Evolutionary conservation across 2,329 filamentous ascomycete species (phyloP).

Genomic region (Ophiocordyceps unilateralis): DNA sequence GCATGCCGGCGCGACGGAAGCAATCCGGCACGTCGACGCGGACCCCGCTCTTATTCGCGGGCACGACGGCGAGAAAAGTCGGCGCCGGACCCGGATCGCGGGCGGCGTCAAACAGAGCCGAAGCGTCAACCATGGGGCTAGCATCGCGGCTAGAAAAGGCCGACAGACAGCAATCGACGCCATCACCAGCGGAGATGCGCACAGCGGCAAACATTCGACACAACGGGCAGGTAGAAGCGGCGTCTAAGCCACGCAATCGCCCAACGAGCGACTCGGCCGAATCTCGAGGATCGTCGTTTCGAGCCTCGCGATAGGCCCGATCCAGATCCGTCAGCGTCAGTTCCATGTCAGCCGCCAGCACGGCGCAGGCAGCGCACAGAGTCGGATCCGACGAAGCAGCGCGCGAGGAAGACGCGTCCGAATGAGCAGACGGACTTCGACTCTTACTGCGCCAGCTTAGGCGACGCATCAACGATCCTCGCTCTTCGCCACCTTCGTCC

Average conservation of each 20-base stretch:
- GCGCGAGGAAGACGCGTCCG: conserved; percentile 7
- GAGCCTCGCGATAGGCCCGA: conserved; percentile 9
- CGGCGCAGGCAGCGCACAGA: conserved; percentile 13
- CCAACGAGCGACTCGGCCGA: conserved; percentile 13
- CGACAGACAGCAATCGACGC: conserved; percentile 14
- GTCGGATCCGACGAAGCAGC: conserved; percentile 8
- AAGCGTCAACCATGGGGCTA: conserved; percentile 15
- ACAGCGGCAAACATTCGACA: conserved; percentile 17
- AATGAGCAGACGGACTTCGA: conserved; percentile 17
- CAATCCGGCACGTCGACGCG: conserved; percentile 12
- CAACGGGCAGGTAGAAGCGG: conserved; percentile 15
- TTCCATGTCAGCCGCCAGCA: conserved; percentile 16
- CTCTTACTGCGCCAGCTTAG: conserved; percentile 17
- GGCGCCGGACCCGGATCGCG: conserved; percentile 13
- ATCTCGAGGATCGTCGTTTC: conserved; percentile 15
- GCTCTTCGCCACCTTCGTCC: conserved; percentile 11
- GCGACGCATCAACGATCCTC: conserved; percentile 16
- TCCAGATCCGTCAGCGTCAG: conserved; percentile 15
- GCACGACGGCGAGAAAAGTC: conserved; percentile 15
- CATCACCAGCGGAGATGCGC: conserved; percentile 13
- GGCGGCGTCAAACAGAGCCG: conserved; percentile 13
- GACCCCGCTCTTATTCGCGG: conserved; percentile 12
- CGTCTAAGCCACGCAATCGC: conserved; percentile 11
- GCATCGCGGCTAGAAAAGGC: conserved; percentile 17
- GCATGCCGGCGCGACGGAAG: conserved; percentile 17